phyloP scores from a whole-genome alignment of 305 asterid species.

The Fraxinus ornus region DNA sequence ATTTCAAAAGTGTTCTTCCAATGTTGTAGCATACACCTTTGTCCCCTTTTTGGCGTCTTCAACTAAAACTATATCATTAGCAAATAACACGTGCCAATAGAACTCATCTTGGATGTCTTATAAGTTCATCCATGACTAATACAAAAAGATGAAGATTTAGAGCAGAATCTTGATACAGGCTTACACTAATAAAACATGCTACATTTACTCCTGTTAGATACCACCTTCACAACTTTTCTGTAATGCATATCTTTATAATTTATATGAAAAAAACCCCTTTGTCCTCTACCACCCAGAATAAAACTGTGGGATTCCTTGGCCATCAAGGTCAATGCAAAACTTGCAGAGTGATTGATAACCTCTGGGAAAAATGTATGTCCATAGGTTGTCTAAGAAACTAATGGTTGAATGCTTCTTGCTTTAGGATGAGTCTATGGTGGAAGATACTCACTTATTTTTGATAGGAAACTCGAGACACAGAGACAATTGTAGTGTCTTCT shows the following conservation, averaged over 20 bases:
- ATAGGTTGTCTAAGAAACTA: neutral
- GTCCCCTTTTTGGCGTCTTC: neutral
- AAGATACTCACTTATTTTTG: neutral
- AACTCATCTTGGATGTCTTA: neutral
- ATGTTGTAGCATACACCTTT: neutral
- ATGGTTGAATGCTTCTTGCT: neutral
- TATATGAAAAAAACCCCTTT: neutral
- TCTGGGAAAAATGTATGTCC: neutral
- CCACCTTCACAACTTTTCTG: neutral
- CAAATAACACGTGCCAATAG: neutral
- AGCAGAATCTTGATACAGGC: neutral
- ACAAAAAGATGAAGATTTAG: neutral
- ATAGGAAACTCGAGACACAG: neutral
- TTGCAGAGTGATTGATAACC: neutral
- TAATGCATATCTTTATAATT: neutral
- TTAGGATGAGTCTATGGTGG: neutral
- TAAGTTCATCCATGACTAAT: neutral
- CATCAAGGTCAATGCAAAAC: neutral
- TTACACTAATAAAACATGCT: neutral
- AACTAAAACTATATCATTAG: neutral
- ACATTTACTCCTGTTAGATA: neutral
- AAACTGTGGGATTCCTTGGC: neutral
- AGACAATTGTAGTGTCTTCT: neutral
- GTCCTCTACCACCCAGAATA: neutral
- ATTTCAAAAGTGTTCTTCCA: neutral